A percentile compares a stretch with the other conserved stretches of the same genome.
These are phyloP conservation scores for Trichoderma polysporum DNA, from an alignment of 2,329 filamentous ascomycete species.

Conservation along the genomic window DNA sequence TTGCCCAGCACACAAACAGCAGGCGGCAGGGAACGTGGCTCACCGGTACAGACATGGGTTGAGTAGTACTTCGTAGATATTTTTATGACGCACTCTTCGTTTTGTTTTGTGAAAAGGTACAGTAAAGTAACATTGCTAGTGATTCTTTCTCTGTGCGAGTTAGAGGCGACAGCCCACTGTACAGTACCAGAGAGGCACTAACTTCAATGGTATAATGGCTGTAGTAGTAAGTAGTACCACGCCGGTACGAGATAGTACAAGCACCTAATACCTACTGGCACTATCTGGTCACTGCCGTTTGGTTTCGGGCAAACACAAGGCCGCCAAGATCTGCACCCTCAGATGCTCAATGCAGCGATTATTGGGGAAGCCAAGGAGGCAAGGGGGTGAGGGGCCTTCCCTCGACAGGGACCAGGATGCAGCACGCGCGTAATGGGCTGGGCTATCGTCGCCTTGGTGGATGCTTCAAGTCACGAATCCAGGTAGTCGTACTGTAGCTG, in stretches of 20 bases:
- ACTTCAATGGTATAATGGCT: too few species aligned
- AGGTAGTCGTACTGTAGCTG: not conserved
- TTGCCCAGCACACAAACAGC: not conserved
- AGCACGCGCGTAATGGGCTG: constrained; percentile 15
- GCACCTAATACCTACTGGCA: not conserved
- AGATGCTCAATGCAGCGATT: not conserved
- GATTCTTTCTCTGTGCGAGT: not conserved
- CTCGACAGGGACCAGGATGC: not conserved
- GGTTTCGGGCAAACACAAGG: constrained; percentile 6
- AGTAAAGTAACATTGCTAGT: too few species aligned
- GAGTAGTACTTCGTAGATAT: too few species aligned
- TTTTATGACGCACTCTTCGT: too few species aligned
- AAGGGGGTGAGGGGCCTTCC: constrained; percentile 4
- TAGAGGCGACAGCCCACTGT: not conserved
- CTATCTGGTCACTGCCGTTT: not conserved
- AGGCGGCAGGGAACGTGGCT: not conserved
- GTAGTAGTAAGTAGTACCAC: too few species aligned
- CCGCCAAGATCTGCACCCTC: constrained; percentile 16
- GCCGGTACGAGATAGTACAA: not conserved
- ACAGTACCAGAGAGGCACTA: not conserved
- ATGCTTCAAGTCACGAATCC: not conserved
- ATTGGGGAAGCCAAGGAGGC: constrained; percentile 6
- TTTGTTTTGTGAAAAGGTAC: too few species aligned
- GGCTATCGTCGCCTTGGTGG: constrained; percentile 4
- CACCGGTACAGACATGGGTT: not conserved